Base-by-base conservation (phyloP, 306 rosid species). In the Argentina anserina region DNA sequence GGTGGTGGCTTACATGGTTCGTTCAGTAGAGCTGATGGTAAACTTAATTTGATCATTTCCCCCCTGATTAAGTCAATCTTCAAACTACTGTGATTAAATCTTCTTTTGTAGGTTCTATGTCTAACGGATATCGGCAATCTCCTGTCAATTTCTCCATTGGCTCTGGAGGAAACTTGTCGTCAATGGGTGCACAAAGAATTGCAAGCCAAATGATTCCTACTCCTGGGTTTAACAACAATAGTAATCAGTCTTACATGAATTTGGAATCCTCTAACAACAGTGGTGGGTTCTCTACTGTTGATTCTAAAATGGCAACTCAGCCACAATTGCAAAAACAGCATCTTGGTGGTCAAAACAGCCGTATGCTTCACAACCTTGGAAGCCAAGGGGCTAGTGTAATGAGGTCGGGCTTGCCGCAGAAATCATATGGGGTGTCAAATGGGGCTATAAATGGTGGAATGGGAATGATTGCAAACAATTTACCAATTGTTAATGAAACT, bases 131-230 rank as follows among this genome's bases (percentile, higher is more conserved):
- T 75, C 96, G 89, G 85, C 97, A 88, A 80, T 84, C 92, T 65
- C 80, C 95, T 79, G 81, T 89, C 84, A 83, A 72, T 77, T 84
- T 67, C 37, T 85, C 90, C 6, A 53, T 85, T 68, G 92, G 90
- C 61, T 80, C 90, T 33, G 90, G 89, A 75, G 96, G 91, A 59
- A 88, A 80, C 76, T 81, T 88, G 81, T 77, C 97, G 58, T 81
- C 95, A 67, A 68, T 84, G 82, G 89, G 92, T 73, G 82, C 70
- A 53, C 95, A 85, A 74, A 85, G 92, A 78, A 75, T 78, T 65
- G 43, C 90, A 28, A 94, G 99, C 78, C 99, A 94, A 77, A 94
- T 94, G 99, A 94, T 94, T 84, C 99, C 99, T 42, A 91, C 99
- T 53, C 99, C 99, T 49, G 96, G 99, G 45, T 94, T 89, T 74